phyloP scores from a whole-genome alignment of 1,139 yeast genomes.

The Debaryomycetaceae sp. region DNA sequence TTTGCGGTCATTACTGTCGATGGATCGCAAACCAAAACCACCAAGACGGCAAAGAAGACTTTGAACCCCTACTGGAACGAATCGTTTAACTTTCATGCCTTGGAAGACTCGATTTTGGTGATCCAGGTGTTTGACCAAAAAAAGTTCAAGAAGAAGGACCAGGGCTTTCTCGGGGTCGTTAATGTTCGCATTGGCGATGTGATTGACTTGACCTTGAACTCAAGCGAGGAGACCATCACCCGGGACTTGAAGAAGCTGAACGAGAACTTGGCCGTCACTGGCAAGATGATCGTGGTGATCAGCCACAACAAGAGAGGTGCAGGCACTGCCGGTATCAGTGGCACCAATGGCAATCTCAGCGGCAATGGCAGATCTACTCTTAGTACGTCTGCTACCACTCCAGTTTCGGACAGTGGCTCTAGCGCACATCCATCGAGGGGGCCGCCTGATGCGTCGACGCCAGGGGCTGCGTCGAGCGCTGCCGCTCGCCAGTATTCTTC shows the following conservation, averaged over 20 bases:
- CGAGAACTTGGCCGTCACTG: slow-evolving; percentile 88
- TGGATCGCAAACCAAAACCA: slow-evolving; percentile 93
- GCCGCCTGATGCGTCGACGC: slow-evolving; percentile 12
- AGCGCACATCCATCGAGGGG: slow-evolving; percentile 3
- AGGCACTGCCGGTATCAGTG: slow-evolving; percentile 8
- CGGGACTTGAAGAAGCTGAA: slow-evolving; percentile 89
- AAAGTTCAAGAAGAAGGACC: slow-evolving; percentile 96
- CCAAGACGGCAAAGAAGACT: slow-evolving; percentile 90
- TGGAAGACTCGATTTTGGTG: slow-evolving; percentile 81
- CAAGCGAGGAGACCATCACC: slow-evolving; percentile 81
- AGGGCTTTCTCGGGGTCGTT: slow-evolving; percentile 96
- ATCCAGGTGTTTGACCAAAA: slow-evolving; percentile 96
- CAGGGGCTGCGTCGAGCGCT: slow-evolving; percentile 13
- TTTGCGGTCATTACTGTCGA: slow-evolving; percentile 96
- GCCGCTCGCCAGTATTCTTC: slow-evolving; percentile 71
- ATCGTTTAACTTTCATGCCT: slow-evolving; percentile 70
- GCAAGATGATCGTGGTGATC: slow-evolving; percentile 78
- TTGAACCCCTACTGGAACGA: slow-evolving; percentile 98
- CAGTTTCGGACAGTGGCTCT: slow-evolving; percentile 1
- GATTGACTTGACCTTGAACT: slow-evolving; percentile 59
- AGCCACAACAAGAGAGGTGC: slow-evolving; percentile 35
- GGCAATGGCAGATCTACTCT: no score
- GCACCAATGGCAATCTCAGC: no score
- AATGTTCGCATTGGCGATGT: slow-evolving; percentile 89
- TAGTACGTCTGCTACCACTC: slow-evolving; percentile 6